A percentile compares a stretch with the other conserved stretches of the same genome.
phyloP scores from a whole-genome alignment of 192 early-diverging fungal genomes.

The Cetraspora pellucida region DNA sequence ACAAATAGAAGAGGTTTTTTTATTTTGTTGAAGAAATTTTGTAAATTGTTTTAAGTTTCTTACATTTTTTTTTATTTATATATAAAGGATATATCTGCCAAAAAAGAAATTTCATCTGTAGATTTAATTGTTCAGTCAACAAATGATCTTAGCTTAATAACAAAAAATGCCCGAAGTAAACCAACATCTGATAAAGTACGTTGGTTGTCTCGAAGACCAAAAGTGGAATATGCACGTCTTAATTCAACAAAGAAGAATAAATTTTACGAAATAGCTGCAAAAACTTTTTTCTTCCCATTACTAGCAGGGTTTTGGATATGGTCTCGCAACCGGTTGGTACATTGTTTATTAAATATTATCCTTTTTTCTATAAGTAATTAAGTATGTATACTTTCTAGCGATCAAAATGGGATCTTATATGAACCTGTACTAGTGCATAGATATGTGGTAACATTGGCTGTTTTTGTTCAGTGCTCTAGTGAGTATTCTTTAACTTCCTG shows the following conservation, averaged over 20 bases:
- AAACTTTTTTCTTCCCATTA: constrained; percentile 30
- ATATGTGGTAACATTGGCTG: constrained; percentile 14
- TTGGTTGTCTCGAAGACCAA: constrained; percentile 14
- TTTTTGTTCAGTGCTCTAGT: constrained; percentile 32
- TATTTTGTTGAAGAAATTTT: not conserved
- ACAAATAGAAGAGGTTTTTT: constrained; percentile 15
- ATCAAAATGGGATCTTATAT: not conserved
- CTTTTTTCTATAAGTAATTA: not conserved
- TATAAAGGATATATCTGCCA: not conserved
- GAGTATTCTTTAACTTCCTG: constrained; percentile 7
- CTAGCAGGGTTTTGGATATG: constrained; percentile 28
- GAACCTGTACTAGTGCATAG: constrained; percentile 17
- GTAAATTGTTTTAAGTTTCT: not conserved
- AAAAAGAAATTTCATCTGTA: not conserved
- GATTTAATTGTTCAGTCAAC: not conserved
- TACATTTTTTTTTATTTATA: not conserved
- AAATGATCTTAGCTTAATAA: not conserved
- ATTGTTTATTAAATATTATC: not conserved
- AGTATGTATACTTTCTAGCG: not conserved
- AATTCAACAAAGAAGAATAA: constrained; percentile 5
- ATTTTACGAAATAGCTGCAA: constrained; percentile 27
- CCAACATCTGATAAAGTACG: constrained; percentile 13
- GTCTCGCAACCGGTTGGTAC: constrained; percentile 21
- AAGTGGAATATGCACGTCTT: not conserved
- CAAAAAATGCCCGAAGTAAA: not conserved